Percentiles rank a stretch among this genome's conserved stretches.
Evolutionary conservation across 164 flowering plant species (phyloP).

Genomic region (Kalanchoe fedtschenkoi): DNA sequence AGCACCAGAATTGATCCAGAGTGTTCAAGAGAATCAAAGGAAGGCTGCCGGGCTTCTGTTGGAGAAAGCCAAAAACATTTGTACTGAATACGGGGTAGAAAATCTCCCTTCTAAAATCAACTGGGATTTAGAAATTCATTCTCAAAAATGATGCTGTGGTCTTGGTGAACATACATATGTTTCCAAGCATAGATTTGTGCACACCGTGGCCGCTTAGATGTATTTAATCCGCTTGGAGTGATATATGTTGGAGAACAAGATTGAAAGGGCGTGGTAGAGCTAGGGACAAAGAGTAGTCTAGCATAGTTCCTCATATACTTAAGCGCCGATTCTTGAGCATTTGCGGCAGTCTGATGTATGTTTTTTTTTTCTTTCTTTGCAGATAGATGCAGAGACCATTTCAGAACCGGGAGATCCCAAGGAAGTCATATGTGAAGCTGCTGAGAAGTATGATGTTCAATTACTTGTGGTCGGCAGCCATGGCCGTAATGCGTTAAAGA

Average conservation of each 20-base stretch:
- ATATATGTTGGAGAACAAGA: too few species aligned
- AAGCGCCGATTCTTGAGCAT: background rate
- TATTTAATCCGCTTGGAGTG: too few species aligned
- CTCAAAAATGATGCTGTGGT: too few species aligned
- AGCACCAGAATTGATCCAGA: conserved; percentile 38
- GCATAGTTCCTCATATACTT: background rate
- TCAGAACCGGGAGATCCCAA: conserved; percentile 49
- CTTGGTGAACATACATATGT: too few species aligned
- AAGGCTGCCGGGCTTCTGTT: conserved; percentile 24
- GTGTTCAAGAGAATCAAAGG: conserved; percentile 36
- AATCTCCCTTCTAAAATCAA: background rate
- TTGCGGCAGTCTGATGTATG: background rate
- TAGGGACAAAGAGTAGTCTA: too few species aligned
- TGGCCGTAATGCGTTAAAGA: conserved; percentile 34
- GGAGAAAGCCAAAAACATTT: conserved; percentile 42
- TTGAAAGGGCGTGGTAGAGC: too few species aligned
- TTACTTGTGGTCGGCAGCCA: conserved; percentile 53
- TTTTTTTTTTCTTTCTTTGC: background rate
- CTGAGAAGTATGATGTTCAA: conserved; percentile 28
- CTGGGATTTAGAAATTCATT: background rate
- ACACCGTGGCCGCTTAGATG: too few species aligned
- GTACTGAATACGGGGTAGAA: conserved; percentile 39
- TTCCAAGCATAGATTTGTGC: too few species aligned
- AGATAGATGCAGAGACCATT: conserved; percentile 43
- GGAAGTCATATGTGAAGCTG: conserved; percentile 50